These are phyloP conservation scores for Wolfiporia cocos DNA, from an alignment of 1,284 basidiomycete species.

Conservation along the genomic window DNA sequence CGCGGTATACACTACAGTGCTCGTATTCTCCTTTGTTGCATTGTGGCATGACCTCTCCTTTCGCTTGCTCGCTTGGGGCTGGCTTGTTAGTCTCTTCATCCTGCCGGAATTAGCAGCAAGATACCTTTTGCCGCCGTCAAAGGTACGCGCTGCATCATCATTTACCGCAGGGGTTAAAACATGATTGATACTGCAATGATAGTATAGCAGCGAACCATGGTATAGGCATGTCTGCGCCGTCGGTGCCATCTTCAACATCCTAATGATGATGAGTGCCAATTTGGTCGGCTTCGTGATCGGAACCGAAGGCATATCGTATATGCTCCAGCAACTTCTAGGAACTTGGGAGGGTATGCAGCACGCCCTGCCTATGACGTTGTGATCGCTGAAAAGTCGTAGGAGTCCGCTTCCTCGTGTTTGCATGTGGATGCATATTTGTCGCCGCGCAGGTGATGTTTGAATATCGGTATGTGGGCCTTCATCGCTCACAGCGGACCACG, in stretches of 20 bases:
- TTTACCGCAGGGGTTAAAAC: background rate
- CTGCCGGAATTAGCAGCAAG: constrained; percentile 76
- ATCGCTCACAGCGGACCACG: background rate
- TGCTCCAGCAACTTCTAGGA: constrained; percentile 61
- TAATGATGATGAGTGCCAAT: constrained; percentile 93
- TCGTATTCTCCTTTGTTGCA: constrained; percentile 98
- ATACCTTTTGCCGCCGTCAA: constrained; percentile 52
- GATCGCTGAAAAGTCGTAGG: constrained; percentile 34
- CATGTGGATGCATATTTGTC: constrained; percentile 70
- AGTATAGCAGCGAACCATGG: constrained; percentile 70
- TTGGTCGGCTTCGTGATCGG: constrained; percentile 95
- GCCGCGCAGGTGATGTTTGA: constrained; percentile 94
- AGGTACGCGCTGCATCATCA: constrained; percentile 40
- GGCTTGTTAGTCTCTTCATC: constrained; percentile 91
- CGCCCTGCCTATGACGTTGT: constrained; percentile 3
- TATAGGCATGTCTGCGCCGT: constrained; percentile 84
- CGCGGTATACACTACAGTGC: constrained; percentile 59
- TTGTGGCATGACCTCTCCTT: constrained; percentile 96
- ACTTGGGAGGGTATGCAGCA: constrained; percentile 54
- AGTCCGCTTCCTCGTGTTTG: constrained; percentile 57
- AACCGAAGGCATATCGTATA: constrained; percentile 73
- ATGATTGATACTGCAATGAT: constrained; percentile 26
- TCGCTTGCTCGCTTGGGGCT: constrained; percentile 91
- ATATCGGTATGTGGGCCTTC: constrained; percentile 71
- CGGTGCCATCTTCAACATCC: constrained; percentile 82